These are phyloP conservation scores for Geotrichum bryndzae DNA, from an alignment of 1,139 yeast species.

Conservation along the genomic window DNA sequence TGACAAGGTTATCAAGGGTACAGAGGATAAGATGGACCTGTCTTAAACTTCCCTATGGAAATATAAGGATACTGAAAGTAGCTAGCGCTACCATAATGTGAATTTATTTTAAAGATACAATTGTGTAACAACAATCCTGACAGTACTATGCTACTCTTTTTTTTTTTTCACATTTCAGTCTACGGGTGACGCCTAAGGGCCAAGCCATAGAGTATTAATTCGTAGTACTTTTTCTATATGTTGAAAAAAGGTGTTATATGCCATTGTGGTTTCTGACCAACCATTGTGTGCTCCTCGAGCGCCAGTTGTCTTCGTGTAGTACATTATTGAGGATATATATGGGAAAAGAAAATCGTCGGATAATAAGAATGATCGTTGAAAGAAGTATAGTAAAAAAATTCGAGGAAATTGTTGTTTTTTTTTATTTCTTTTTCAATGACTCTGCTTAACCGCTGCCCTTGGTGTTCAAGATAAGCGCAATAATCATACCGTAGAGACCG, in stretches of 20 bases:
- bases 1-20: conserved; percentile 14
- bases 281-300: not conserved
- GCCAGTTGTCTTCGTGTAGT: not conserved
- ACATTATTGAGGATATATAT: not conserved
- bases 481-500: conserved; percentile 81
- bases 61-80: not conserved
- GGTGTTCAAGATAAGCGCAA: conserved; percentile 82
- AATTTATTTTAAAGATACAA: not conserved
- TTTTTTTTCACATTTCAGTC: not conserved
- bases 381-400: not conserved
- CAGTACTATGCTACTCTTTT: not conserved
- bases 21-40: conserved; percentile 10
- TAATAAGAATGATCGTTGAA: not conserved
- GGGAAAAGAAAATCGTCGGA: not conserved
- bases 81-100: not conserved
- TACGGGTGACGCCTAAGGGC: not conserved
- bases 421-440: not conserved
- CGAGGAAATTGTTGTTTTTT: not conserved
- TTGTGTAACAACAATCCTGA: not conserved
- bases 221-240: not conserved
- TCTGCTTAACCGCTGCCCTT: conserved; percentile 18
- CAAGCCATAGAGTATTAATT: not conserved
- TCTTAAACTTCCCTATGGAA: not conserved
- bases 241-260: not conserved
- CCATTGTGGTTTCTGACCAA: not conserved